These are phyloP conservation scores for Leccinum longicurvipes DNA, from an alignment of 768 basidiomycete species.

Conservation along the genomic window DNA sequence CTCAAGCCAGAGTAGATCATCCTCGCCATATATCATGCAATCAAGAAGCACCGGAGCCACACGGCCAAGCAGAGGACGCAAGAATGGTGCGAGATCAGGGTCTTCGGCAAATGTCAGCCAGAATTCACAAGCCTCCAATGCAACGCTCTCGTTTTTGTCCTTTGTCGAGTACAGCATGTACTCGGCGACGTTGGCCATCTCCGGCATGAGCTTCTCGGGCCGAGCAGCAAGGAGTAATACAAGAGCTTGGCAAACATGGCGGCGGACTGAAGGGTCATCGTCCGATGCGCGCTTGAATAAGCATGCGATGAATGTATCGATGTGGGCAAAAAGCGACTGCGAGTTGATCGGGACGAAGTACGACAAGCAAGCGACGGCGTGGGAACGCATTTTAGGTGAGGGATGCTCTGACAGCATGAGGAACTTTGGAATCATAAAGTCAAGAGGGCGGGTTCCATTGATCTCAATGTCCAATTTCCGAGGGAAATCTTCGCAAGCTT, in stretches of 20 bases:
- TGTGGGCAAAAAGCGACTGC: constrained; percentile 84
- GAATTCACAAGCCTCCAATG: constrained; percentile 98
- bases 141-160: constrained; percentile 95
- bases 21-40: constrained; percentile 96
- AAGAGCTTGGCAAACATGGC: constrained; percentile 93
- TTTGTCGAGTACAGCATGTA: constrained; percentile 99
- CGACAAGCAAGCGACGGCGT: constrained; percentile 91
- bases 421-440: constrained; percentile 97
- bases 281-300: constrained; percentile 95
- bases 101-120: constrained; percentile 99
- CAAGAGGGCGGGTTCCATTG: constrained; percentile 87
- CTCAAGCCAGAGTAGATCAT: constrained; percentile 93
- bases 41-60: constrained; percentile 94
- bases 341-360: constrained; percentile 88
- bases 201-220: constrained; percentile 95
- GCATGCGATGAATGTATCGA: constrained; percentile 90
- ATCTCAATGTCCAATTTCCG: constrained; percentile 94
- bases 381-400: constrained; percentile 84
- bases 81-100: constrained; percentile 75
- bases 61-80: constrained; percentile 84
- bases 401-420: constrained; percentile 83
- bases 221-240: constrained; percentile 89
- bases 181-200: constrained; percentile 92
- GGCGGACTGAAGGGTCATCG: constrained; percentile 88
- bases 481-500: constrained; percentile 96